Conservation (phyloP, 1,284 basidiomycete species). For the Apiotrichum sp. region DNA sequence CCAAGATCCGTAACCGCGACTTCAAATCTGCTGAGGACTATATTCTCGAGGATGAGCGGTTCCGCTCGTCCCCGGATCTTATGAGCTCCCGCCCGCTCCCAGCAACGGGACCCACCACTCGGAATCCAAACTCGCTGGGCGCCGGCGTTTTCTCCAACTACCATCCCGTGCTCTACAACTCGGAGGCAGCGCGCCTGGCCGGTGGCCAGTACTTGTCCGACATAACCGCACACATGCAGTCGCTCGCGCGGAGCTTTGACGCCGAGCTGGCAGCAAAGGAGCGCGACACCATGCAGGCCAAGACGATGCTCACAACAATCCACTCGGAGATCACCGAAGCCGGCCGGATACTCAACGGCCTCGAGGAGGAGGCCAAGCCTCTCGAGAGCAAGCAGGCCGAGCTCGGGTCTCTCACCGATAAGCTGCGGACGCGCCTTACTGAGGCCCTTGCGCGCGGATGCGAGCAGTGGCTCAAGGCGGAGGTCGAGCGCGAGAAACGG, state of each 20-base stretch:
- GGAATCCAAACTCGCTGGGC: slow-evolving; percentile 15
- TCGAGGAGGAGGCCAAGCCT: slow-evolving; percentile 61
- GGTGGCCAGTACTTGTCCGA: slow-evolving; percentile 78
- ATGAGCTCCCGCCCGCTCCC: slow-evolving; percentile 12
- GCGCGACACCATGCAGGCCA: slow-evolving; percentile 83
- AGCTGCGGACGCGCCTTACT: slow-evolving; percentile 68
- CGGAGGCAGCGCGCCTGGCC: slow-evolving; percentile 77
- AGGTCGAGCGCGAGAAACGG: slow-evolving; percentile 64
- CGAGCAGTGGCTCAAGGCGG: slow-evolving; percentile 84
- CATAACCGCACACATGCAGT: slow-evolving; percentile 79
- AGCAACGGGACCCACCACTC: neutral
- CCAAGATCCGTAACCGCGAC: slow-evolving; percentile 91
- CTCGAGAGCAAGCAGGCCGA: slow-evolving; percentile 59
- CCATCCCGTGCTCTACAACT: slow-evolving; percentile 71
- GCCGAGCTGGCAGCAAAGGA: slow-evolving; percentile 88
- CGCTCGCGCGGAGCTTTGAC: slow-evolving; percentile 87
- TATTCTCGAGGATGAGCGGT: slow-evolving; percentile 96
- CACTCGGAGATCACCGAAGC: slow-evolving; percentile 89
- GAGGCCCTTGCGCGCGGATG: slow-evolving; percentile 75
- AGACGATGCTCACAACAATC: slow-evolving; percentile 77
- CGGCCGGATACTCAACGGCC: slow-evolving; percentile 64
- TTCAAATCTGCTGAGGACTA: slow-evolving; percentile 98
- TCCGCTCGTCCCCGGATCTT: slow-evolving; percentile 70
- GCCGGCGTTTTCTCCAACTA: slow-evolving; percentile 15
- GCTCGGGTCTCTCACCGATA: slow-evolving; percentile 60